Evolutionary conservation across 352 stramenopile species (phyloP).

Genomic region (Phytophthora lateralis): DNA sequence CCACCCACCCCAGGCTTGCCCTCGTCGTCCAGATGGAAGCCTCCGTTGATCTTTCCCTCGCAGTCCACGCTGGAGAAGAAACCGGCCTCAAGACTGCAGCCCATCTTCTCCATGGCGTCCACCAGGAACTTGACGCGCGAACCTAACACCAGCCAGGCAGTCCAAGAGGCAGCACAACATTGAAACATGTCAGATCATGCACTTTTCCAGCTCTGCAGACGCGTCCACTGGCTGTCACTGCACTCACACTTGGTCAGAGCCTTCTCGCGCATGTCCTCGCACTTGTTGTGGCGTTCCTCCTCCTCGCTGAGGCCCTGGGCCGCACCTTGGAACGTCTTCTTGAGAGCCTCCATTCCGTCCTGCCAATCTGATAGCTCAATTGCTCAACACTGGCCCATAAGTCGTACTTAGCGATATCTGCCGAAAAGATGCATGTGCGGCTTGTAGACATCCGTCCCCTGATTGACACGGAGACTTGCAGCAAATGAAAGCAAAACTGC

Average conservation of each 20-base stretch:
- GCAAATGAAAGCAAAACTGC: constrained; percentile 21
- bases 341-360: constrained; percentile 70
- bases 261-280: constrained; percentile 73
- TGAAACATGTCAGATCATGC: neutral
- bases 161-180: neutral
- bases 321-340: constrained; percentile 58
- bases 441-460: constrained; percentile 2
- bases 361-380: constrained; percentile 1
- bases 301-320: constrained; percentile 41
- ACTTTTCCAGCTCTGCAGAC: neutral
- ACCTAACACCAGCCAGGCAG: constrained; percentile 39
- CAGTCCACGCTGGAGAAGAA: constrained; percentile 88
- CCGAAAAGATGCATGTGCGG: constrained; percentile 1
- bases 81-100: constrained; percentile 69
- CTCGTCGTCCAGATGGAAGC: constrained; percentile 83
- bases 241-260: constrained; percentile 73
- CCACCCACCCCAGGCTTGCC: constrained; percentile 63
- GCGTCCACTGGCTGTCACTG: neutral
- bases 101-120: constrained; percentile 87
- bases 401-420: neutral
- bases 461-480: constrained; percentile 11
- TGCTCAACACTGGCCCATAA: neutral
- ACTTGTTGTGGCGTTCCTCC: constrained; percentile 52
- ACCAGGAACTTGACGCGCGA: constrained; percentile 83
- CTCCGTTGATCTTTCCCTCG: constrained; percentile 85